phyloP scores from a whole-genome alignment of 1,284 basidiomycete species.

The Gomphus bonarii region DNA sequence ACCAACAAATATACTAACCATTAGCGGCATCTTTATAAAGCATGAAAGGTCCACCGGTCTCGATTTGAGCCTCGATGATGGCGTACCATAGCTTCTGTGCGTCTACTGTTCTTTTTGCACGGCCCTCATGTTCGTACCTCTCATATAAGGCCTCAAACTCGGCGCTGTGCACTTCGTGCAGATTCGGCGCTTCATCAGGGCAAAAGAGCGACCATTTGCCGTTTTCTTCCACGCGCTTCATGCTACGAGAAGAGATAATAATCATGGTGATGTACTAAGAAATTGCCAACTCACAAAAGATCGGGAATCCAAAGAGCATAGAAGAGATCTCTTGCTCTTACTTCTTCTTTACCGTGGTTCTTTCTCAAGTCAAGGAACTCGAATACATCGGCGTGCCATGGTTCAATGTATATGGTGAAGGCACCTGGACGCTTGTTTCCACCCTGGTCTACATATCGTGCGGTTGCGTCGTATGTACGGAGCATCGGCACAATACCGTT shows the following conservation, averaged over 20 bases:
- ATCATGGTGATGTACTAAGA: background rate
- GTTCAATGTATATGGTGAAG: conserved; percentile 95
- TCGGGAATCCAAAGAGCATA: conserved; percentile 98
- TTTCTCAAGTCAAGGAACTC: conserved; percentile 98
- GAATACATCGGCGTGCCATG: conserved; percentile 97
- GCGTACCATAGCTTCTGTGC: conserved; percentile 99
- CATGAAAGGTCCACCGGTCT: conserved; percentile 98
- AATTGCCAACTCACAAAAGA: conserved; percentile 64
- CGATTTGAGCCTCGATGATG: conserved; percentile 93
- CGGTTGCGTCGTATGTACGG: conserved; percentile 95
- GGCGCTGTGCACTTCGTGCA: conserved; percentile 85
- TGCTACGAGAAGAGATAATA: conserved; percentile 35
- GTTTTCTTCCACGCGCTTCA: conserved; percentile 86
- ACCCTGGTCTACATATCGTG: conserved; percentile 98
- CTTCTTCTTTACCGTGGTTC: conserved; percentile 99
- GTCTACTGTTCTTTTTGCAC: conserved; percentile 78
- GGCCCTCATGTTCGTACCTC: conserved; percentile 87
- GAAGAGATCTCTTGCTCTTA: conserved; percentile 94
- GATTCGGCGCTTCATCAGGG: conserved; percentile 89
- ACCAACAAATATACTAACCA: conserved; percentile 32
- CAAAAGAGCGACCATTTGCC: conserved; percentile 97
- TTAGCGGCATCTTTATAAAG: conserved; percentile 92
- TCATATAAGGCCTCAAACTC: conserved; percentile 90
- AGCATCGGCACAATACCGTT: conserved; percentile 99
- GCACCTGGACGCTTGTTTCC: conserved; percentile 99